phyloP scores from a whole-genome alignment of 345 rosid genomes.

The Eucalyptus shirleyi region DNA sequence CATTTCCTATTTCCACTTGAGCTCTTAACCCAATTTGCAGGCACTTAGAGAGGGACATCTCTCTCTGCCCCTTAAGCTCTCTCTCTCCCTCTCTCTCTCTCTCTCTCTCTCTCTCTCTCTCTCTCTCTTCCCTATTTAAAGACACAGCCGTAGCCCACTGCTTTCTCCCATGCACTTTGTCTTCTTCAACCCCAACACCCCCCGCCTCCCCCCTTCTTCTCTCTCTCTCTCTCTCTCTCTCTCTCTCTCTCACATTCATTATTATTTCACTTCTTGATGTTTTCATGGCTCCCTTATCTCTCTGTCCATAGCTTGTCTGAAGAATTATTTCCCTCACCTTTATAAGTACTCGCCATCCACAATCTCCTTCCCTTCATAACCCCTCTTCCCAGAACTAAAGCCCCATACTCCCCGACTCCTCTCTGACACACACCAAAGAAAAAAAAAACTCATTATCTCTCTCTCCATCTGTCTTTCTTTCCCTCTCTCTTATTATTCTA shows the following conservation, averaged over 20 bases:
- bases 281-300: not conserved
- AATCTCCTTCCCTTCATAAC: not conserved
- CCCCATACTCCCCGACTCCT: not conserved
- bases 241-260: not conserved
- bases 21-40: not conserved
- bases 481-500: not conserved
- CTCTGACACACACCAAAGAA: not conserved
- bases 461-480: not conserved
- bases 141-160: constrained; percentile 25
- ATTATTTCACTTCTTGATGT: not conserved
- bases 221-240: not conserved
- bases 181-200: constrained; percentile 7
- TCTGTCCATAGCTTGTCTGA: not conserved
- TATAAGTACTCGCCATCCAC: not conserved
- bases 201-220: not conserved
- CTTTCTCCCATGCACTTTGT: constrained; percentile 57
- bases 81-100: not conserved
- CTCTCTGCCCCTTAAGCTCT: not conserved
- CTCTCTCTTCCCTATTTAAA: constrained; percentile 11
- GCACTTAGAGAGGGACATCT: not conserved
- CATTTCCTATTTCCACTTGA: not conserved
- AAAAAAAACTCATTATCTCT: not conserved
- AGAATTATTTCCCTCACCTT: not conserved
- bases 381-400: not conserved
- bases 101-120: not conserved